A percentile compares a stretch with the other conserved stretches of the same genome.
Conservation (phyloP, 352 stramenopile genomes). For the Phytophthora lateralis region DNA sequence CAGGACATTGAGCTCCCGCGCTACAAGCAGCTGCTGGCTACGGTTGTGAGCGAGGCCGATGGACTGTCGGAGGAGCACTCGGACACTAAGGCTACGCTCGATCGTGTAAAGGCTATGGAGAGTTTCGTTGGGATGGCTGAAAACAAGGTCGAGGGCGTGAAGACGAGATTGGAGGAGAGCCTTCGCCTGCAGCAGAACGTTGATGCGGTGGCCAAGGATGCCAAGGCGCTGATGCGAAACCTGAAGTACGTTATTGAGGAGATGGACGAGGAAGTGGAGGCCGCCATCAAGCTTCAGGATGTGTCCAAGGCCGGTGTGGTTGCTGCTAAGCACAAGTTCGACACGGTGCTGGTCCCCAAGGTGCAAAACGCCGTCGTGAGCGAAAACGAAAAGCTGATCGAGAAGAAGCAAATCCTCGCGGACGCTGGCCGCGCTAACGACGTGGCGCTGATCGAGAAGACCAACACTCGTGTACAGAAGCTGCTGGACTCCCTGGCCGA, state of each 20-base stretch:
- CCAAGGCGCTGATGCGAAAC: conserved; percentile 84
- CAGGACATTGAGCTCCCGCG: conserved; percentile 82
- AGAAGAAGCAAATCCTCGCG: conserved; percentile 78
- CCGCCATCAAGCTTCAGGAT: conserved; percentile 72
- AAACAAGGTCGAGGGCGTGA: conserved; percentile 67
- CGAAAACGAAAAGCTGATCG: conserved; percentile 82
- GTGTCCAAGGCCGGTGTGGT: conserved; percentile 72
- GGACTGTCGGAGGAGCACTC: conserved; percentile 73
- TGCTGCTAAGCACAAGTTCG: conserved; percentile 70
- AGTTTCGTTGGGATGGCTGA: conserved; percentile 80
- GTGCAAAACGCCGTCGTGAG: conserved; percentile 69
- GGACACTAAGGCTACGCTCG: conserved; percentile 68
- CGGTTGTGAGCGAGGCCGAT: conserved; percentile 69
- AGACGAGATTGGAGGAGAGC: conserved; percentile 57
- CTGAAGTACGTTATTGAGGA: conserved; percentile 90
- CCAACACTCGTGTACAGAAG: conserved; percentile 66
- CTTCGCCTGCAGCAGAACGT: conserved; percentile 71
- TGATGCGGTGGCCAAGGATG: conserved; percentile 87
- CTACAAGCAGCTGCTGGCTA: conserved; percentile 79
- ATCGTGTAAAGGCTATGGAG: conserved; percentile 78
- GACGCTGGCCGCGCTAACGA: conserved; percentile 62
- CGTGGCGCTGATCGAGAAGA: conserved; percentile 77
- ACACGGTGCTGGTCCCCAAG: conserved; percentile 72
- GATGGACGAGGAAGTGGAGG: conserved; percentile 88
- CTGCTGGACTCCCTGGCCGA: conserved; percentile 72